Evolutionary conservation across 192 early-diverging fungal species (phyloP), one percentile per base, ranked within the genome.

Genomic region (Coemansia sp.): DNA sequence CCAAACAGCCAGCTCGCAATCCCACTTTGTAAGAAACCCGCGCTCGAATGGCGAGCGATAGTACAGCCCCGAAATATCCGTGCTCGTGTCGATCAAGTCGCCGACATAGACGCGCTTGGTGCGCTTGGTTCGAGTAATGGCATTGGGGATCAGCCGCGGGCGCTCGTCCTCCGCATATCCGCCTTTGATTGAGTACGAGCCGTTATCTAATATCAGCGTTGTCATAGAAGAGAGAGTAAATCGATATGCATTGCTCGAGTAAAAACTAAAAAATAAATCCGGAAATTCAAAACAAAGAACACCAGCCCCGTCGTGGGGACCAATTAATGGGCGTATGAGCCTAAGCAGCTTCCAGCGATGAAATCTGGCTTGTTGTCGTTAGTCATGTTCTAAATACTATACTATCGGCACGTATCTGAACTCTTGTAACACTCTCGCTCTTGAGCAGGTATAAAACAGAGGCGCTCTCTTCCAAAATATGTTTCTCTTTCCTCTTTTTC

Each of bases 31-130:
- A 51, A 96, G 62, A 59, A 87, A 86, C 0, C 94, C 94, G 85
- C 88, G 92, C 71, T 96, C 94, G 68, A 94, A 94, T 2, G 93
- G 87, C 10, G 91, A 73, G 40, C 90, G 80, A 73, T 90, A 89
- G 57, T 87, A 89, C 8, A 94, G 72, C 10, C 90, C 88, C 0
- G 92, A 91, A 41, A 88, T 88, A 65, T 93, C 92, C 38, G 72
- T 73, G 72, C 85, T 88, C 10, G 71, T 62, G 41, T 79, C 75
- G 8, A 92, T 67, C 54, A 92, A 85, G 68, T 94, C 93, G 11
- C 85, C 93, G 54, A 94, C 80, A 67, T 86, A 90, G 60, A 84
- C 66, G 76, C 88, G 60, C 83, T 87, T 61, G 82, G 87, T 62
- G 76, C 84, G 72, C 84, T 85, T 73, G 64, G 87, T 75, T 27